phyloP scores from a whole-genome alignment of 768 basidiomycete genomes.

The Psilocybe azurescens region DNA sequence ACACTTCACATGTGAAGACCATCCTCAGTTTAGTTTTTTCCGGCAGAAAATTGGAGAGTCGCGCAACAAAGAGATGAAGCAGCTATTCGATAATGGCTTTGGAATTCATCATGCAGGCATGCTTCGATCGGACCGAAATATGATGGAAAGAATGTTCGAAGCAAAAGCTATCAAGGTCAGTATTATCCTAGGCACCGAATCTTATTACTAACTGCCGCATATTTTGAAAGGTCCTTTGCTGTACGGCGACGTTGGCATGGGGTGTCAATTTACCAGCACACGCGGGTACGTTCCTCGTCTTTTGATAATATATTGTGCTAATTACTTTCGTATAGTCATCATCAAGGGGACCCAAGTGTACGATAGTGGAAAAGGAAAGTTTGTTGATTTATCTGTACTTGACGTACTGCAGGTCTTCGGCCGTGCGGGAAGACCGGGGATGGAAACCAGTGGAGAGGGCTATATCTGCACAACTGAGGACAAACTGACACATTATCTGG shows the following conservation, averaged over 20 bases:
- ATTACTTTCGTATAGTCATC: constrained; percentile 56
- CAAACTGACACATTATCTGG: constrained; percentile 89
- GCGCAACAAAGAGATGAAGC: constrained; percentile 95
- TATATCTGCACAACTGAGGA: constrained; percentile 96
- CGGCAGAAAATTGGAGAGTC: constrained; percentile 80
- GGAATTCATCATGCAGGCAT: constrained; percentile 99
- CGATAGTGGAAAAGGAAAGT: constrained; percentile 87
- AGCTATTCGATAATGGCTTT: constrained; percentile 89
- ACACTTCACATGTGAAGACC: constrained; percentile 81
- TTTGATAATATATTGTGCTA: background rate
- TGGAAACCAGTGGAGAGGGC: constrained; percentile 94
- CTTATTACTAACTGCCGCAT: background rate
- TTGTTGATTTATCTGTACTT: constrained; percentile 90
- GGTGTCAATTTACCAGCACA: constrained; percentile 99
- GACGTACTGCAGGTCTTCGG: constrained; percentile 99
- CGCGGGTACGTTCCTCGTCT: constrained; percentile 60
- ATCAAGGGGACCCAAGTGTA: constrained; percentile 99
- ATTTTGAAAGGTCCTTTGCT: constrained; percentile 83
- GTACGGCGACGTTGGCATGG: constrained; percentile 98
- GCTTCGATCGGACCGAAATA: constrained; percentile 91
- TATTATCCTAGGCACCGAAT: background rate
- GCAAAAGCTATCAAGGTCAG: constrained; percentile 88
- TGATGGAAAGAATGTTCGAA: constrained; percentile 95
- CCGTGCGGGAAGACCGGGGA: constrained; percentile 86
- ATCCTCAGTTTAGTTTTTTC: constrained; percentile 79